Evolutionary conservation across 2,329 filamentous ascomycete genomes (phyloP), one percentile per base, ranked within the genome.

Genomic region (Ophiosphaerella korrae): DNA sequence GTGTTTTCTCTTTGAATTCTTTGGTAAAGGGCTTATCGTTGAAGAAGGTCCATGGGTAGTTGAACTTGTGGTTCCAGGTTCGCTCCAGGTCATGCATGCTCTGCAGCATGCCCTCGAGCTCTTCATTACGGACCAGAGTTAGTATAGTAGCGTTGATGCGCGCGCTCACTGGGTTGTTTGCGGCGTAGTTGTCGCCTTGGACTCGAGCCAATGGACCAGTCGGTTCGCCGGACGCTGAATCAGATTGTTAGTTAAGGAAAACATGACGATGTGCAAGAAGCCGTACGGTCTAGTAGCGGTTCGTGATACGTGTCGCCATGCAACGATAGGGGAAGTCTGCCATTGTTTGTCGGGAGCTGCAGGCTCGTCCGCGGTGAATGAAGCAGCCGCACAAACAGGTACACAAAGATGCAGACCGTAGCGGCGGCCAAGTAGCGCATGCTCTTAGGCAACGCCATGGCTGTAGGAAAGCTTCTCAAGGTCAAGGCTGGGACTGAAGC

Each of bases 1-100:
- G 80, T 0, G 92, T 97, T 74, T 83, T 85, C 66, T 79, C 80
- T 78, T 95, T 97, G 80, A 99, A 99, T 66, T 97, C 92, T 13
- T 94, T 89, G 2, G 88, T 87, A 70, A 99, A 99, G 13, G 90
- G 90, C 45, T 90, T 87, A 69, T 99, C 93, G 77, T 99, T 99
- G 82, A 99, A 95, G 74, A 99, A 99, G 7, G 92, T 97, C 91
- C 94, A 99, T 0, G 94, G 94, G 71, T 99, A 99, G 79, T 99
- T 99, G 84, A 97, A 99, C 72, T 99, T 99, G 80, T 85, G 81
- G 70, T 99, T 99, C 92, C 92, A 99, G 1, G 93, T 97, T 60
- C 88, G 80, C 77, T 99, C 94, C 53, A 99, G 82, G 69, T 99
- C 93, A 48, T 77, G 77, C 90, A 99, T 99, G 23, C 92, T 91